Conservation (phyloP, 257 asterid genomes). For the Jasminum sambac region DNA sequence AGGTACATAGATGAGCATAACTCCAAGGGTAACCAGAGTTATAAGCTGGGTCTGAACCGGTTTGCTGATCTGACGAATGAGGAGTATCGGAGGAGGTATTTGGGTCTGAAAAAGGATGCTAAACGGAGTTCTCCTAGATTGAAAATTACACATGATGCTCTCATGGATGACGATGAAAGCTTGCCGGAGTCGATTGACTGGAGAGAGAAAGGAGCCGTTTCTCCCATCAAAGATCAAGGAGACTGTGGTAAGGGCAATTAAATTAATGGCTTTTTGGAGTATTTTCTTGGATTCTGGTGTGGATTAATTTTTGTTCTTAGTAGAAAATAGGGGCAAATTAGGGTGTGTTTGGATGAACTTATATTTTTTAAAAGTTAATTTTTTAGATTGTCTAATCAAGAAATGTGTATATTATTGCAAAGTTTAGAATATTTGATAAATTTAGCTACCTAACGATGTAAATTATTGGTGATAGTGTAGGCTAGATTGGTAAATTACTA, state of each 20-base stretch:
- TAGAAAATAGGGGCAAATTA: too few species aligned
- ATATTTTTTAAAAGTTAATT: too few species aligned
- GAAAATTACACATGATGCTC: slow-evolving; percentile 45
- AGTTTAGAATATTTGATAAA: too few species aligned
- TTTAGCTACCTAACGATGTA: too few species aligned
- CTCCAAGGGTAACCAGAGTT: slow-evolving; percentile 43
- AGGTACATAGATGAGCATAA: slow-evolving; percentile 69
- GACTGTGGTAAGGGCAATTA: slow-evolving; percentile 52
- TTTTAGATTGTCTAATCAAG: too few species aligned
- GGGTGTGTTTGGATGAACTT: too few species aligned
- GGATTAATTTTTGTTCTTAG: too few species aligned
- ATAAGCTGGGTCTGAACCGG: slow-evolving; percentile 63
- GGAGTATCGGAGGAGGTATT: slow-evolving; percentile 56
- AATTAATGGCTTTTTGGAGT: too few species aligned
- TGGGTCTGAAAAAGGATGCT: slow-evolving; percentile 47
- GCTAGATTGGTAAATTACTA: too few species aligned
- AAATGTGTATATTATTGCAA: too few species aligned
- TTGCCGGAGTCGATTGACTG: slow-evolving; percentile 87
- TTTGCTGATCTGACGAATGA: slow-evolving; percentile 74
- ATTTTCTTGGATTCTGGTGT: too few species aligned
- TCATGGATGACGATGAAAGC: slow-evolving; percentile 39
- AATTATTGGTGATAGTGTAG: too few species aligned
- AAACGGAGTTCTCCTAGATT: slow-evolving; percentile 30
- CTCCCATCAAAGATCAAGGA: slow-evolving; percentile 71
- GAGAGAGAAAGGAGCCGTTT: slow-evolving; percentile 74